Base-by-base conservation (phyloP, 495 filamentous ascomycete species). In the Glutinoglossum americanum region DNA sequence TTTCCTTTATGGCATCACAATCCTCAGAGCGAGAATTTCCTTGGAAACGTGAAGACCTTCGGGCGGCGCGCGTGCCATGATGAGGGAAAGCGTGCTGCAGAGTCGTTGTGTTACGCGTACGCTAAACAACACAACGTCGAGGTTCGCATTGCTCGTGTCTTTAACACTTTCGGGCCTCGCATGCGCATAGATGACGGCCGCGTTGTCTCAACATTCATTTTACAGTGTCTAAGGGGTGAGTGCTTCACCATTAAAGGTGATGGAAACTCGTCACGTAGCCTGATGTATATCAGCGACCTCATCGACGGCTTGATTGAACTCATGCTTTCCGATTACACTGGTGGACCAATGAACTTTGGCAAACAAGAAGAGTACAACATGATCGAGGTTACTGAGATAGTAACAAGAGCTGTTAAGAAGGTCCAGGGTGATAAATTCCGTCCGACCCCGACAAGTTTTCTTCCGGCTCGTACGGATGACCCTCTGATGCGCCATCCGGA, bases 1-100 rank as follows among this genome's bases (percentile, higher is more conserved):
- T 64, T 60, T 33, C 65, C 65, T 11, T 59, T 27, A 6, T 53
- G 49, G 49, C 11, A 63, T 25, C 57, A 62, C 33, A 62, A 66
- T 49, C 65, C 65, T 37, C 64, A 66, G 58, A 58, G 57, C n/a
- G 65, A 67, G 48, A 58, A 54, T 19, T 66, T 66, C 54, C 64
- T 62, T 62, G 65, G 65, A 8, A 59, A 65, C 57, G 65, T 67
- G 10, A 67, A 67, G 41, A 63, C 62, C 49, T 49, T 67, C 59
- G 65, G 65, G 11, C 62, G 62, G 1, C 62, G 65, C 32, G 62
- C 66, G 25, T 68, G 66, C 62, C 63, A 62, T 57, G 66, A 68
- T 33, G 66, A 68, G 54, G 66, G 66, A 53, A 68, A 68, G 48
- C 62, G 66, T 21, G 64, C 66, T 32, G 65, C 66, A 19, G 66